Evolutionary conservation across 192 early-diverging fungal genomes (phyloP).

Genomic region (Coemansia sp.): DNA sequence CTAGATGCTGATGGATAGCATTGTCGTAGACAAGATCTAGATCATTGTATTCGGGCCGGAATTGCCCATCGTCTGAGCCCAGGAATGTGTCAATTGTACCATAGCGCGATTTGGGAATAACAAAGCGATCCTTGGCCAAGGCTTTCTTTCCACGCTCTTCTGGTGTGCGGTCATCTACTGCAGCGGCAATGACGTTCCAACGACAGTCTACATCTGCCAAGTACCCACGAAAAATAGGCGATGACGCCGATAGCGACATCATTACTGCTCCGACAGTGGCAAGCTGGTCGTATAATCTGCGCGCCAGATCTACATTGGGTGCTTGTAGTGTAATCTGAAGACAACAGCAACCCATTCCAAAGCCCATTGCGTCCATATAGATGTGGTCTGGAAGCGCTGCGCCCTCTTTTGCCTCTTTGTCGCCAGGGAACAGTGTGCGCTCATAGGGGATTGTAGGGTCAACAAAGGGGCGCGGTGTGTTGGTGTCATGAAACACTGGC

Average conservation of each 20-base stretch:
- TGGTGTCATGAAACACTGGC: constrained; percentile 88
- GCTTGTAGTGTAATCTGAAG: constrained; percentile 98
- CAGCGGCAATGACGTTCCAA: constrained; percentile 94
- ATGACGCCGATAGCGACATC: constrained; percentile 88
- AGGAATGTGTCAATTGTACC: constrained; percentile 92
- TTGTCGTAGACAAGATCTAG: constrained; percentile 77
- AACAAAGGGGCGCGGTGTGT: constrained; percentile 88
- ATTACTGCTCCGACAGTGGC: constrained; percentile 89
- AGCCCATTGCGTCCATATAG: constrained; percentile 98
- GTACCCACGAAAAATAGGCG: constrained; percentile 93
- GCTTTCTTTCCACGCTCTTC: constrained; percentile 85
- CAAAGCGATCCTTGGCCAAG: constrained; percentile 68
- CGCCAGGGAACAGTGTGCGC: constrained; percentile 60
- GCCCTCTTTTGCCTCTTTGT: constrained; percentile 69
- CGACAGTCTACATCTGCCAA: constrained; percentile 94
- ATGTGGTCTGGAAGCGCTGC: constrained; percentile 89
- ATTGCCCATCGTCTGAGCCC: constrained; percentile 62
- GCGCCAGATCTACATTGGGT: constrained; percentile 86
- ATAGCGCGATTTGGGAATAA: constrained; percentile 95
- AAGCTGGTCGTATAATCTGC: constrained; percentile 93
- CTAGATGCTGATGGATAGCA: constrained; percentile 71
- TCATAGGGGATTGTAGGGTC: constrained; percentile 67
- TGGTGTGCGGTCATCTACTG: constrained; percentile 89
- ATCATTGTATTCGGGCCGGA: constrained; percentile 92
- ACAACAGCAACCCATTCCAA: constrained; percentile 98